phyloP scores from a whole-genome alignment of 768 basidiomycete species.

The Auriscalpium vulgare region DNA sequence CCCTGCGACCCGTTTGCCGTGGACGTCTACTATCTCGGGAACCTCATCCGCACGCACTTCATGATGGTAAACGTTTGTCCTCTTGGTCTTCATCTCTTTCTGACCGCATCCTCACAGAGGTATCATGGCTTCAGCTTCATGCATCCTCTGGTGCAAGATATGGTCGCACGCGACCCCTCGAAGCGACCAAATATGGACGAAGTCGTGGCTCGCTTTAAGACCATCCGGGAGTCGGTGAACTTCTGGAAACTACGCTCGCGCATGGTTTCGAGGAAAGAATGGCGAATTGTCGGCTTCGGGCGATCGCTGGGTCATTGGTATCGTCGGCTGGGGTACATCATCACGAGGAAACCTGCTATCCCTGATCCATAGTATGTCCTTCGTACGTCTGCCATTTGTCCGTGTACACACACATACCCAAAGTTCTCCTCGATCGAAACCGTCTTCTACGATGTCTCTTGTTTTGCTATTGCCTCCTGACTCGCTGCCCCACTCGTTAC shows the following conservation, averaged over 20 bases:
- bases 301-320: neutral
- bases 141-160: constrained; percentile 22
- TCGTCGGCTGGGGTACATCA: neutral
- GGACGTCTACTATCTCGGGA: constrained; percentile 30
- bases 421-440: too few species aligned
- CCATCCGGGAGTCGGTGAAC: constrained; percentile 13
- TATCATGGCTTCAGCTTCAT: too few species aligned
- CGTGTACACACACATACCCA: too few species aligned
- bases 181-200: constrained; percentile 25
- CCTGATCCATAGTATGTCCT: neutral
- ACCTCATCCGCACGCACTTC: constrained; percentile 27
- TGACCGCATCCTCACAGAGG: too few species aligned
- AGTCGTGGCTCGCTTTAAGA: constrained; percentile 24
- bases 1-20: constrained; percentile 26
- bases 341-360: neutral
- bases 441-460: too few species aligned
- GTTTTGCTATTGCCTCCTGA: too few species aligned
- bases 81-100: neutral
- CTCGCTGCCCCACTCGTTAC: too few species aligned
- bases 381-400: too few species aligned
- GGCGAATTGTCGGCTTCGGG: neutral
- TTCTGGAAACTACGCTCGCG: constrained; percentile 25
- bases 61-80: constrained; percentile 16
- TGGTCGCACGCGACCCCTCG: constrained; percentile 25
- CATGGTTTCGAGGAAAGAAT: constrained; percentile 5